phyloP scores from a whole-genome alignment of 2,329 filamentous ascomycete species.

The Fusarium redolens region DNA sequence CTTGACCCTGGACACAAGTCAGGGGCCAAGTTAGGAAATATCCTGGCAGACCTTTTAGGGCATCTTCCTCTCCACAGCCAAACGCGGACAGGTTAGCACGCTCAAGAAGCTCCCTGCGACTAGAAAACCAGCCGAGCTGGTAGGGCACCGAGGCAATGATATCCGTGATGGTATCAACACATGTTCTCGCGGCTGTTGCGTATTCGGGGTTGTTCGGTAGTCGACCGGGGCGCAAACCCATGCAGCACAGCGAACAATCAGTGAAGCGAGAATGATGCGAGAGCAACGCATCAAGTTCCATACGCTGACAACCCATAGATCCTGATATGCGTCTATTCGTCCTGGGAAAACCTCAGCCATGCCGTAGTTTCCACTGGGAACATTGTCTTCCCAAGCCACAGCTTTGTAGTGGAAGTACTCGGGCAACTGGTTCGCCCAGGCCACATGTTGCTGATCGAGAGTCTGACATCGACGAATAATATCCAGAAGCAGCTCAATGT shows the following conservation, averaged over 20 bases:
- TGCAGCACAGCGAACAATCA: constrained; percentile 69
- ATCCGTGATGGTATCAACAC: constrained; percentile 65
- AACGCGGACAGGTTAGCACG: constrained; percentile 58
- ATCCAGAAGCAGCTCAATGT: constrained; percentile 61
- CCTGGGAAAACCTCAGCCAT: constrained; percentile 69
- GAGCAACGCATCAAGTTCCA: constrained; percentile 67
- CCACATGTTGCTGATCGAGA: constrained; percentile 63
- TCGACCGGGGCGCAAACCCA: constrained; percentile 71
- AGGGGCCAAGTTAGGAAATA: constrained; percentile 71
- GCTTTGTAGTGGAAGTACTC: constrained; percentile 63
- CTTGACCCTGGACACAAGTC: constrained; percentile 64
- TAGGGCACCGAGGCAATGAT: constrained; percentile 72
- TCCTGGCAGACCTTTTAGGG: constrained; percentile 65
- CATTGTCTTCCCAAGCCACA: constrained; percentile 67
- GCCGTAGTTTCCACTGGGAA: constrained; percentile 63
- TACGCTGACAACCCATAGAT: constrained; percentile 68
- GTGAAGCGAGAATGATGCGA: constrained; percentile 65
- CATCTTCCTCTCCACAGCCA: constrained; percentile 61
- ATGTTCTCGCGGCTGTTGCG: constrained; percentile 63
- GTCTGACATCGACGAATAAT: constrained; percentile 64
- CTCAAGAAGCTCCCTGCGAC: constrained; percentile 55
- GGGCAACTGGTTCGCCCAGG: constrained; percentile 64
- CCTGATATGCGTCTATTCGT: constrained; percentile 68
- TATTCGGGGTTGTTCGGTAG: constrained; percentile 72
- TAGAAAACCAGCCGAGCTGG: constrained; percentile 68